Base-by-base conservation (phyloP, 768 basidiomycete species). In the Atractiella rhizophila region DNA sequence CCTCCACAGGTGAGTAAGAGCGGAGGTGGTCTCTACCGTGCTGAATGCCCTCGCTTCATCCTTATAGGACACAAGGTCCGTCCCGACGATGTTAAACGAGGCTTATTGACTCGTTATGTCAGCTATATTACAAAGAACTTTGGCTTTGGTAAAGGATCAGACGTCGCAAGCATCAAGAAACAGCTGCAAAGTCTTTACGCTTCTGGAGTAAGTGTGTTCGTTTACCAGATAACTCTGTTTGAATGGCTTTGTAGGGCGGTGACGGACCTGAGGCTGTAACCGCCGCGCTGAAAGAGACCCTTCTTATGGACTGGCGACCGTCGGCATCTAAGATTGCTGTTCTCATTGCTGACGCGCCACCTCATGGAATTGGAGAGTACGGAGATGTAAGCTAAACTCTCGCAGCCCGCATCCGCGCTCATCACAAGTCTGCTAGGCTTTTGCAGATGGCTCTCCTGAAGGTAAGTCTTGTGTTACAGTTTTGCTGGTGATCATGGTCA, bases 191-290 rank as follows among this genome's bases (percentile, higher is more conserved):
- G 16, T 21, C 41, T 42, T 38, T 28, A 38, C 37, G 20, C 26
- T 12, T 38, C 26, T 6, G 37, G 20, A 23, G 37, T n/a, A 24
- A 26, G 9, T 28, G 16, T 20, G 12, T 6, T 15, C 10, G n/a
- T n/a, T 18, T 31, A 19, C 28, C 6, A 20, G 20, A 6, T 7
- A 5, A 5, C 19, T 30, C 16, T 15, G n/a, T 29, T 28, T 30
- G n/a, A 11, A 15, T 7, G 28, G 26, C 16, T 4, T 26, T 13
- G 10, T 57, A 55, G 20, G 58, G 59, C 19, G 62, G 62, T 19
- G 88, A 91, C 64, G 88, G 88, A 0, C 88, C 88, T 0, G 88
- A 96, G n/a, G 88, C 86, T 12, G 80, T 94, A 45, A 96, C 88
- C 0, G 85, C 88, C 3, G 88, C 76, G 15, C 62, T 96, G 56